A percentile compares a stretch with the other conserved stretches of the same genome.
These are phyloP conservation scores for Paecilomyces niveus DNA, from an alignment of 2,329 filamentous ascomycete genomes.

Conservation along the genomic window DNA sequence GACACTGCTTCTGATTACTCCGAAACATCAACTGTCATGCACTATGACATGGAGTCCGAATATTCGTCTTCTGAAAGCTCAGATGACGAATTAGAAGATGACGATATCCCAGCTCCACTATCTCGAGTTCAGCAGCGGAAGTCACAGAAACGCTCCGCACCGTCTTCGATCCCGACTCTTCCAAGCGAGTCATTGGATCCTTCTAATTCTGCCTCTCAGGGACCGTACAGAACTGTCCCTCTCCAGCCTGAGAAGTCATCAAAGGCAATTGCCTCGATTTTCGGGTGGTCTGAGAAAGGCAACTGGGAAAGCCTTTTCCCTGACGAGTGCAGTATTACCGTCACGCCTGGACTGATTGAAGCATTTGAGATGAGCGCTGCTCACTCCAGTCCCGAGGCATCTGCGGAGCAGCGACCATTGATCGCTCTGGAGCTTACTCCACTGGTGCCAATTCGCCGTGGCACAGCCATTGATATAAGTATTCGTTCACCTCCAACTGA, in stretches of 20 bases:
- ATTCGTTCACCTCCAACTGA: slow-evolving; percentile 77
- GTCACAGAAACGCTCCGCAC: slow-evolving; percentile 38
- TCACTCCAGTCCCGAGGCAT: slow-evolving; percentile 25
- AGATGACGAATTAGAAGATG: slow-evolving; percentile 51
- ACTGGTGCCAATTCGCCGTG: slow-evolving; percentile 79
- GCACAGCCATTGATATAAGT: slow-evolving; percentile 88
- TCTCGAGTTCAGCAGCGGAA: slow-evolving; percentile 20
- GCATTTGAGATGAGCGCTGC: slow-evolving; percentile 50
- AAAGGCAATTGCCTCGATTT: slow-evolving; percentile 54
- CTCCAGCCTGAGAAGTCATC: slow-evolving; percentile 41
- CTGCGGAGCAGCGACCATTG: slow-evolving; percentile 39
- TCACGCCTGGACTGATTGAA: slow-evolving; percentile 59
- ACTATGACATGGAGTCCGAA: slow-evolving; percentile 35
- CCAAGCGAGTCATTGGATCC: slow-evolving; percentile 61
- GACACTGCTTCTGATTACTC: slow-evolving; percentile 51
- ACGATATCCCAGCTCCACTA: slow-evolving; percentile 32
- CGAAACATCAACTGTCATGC: slow-evolving; percentile 49
- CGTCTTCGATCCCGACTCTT: slow-evolving; percentile 30
- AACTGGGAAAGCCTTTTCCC: slow-evolving; percentile 55
- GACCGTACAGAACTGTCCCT: slow-evolving; percentile 52
- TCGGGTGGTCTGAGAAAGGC: slow-evolving; percentile 57
- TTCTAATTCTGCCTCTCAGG: slow-evolving; percentile 76
- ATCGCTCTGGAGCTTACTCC: slow-evolving; percentile 81
- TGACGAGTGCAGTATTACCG: slow-evolving; percentile 55
- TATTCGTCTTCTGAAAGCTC: slow-evolving; percentile 36